Base-by-base conservation (phyloP, 2,329 filamentous ascomycete species). In the Botrytis fragariae region DNA sequence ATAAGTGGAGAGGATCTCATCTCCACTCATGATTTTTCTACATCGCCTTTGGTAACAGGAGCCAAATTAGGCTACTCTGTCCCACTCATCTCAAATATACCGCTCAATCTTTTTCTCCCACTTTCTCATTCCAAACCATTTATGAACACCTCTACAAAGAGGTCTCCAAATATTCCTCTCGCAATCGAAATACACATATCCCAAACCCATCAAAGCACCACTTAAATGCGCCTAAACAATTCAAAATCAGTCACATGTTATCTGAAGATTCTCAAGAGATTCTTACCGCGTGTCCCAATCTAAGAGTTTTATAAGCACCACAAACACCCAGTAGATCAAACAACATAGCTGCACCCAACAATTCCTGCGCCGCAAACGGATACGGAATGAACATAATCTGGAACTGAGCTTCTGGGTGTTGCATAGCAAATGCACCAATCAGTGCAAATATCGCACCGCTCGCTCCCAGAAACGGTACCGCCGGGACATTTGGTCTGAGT, bases 181-280 rank as follows among this genome's bases (percentile, higher is more conserved):
- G 20, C 51, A 25, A 61, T 62, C 54, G 37, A 70, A 70, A 62
- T 70, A n/a, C 14, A 70, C 68, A 45, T 70, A 70, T 37, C 68
- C 68, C 29, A 62, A 37, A 18, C 68, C 68, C 54, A 70, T 45
- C 32, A 70, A 1, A 14, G 68, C 68, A 61, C 68, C 68, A 29
- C 51, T 70, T 22, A 70, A 45, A 70, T 70, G 68, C 54, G 68
- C 54, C 68, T 70, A 45, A 14, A 70, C 18, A 57, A 16, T 57
- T 0, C 39, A 9, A 22, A 1, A 68, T 68, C 35, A 69, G 67
- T 4, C 18, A 61, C n/a, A 9, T 37, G 10, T 22, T 4, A 45
- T n/a, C 5, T 35, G 4, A 35, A 39, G 8, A 48, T 20, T n/a
- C 39, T 37, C 4, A 7, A 60, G 22, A n/a, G 29, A 60, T 14